phyloP scores from a whole-genome alignment of 441 rosid species.

The Lepidium campestre region DNA sequence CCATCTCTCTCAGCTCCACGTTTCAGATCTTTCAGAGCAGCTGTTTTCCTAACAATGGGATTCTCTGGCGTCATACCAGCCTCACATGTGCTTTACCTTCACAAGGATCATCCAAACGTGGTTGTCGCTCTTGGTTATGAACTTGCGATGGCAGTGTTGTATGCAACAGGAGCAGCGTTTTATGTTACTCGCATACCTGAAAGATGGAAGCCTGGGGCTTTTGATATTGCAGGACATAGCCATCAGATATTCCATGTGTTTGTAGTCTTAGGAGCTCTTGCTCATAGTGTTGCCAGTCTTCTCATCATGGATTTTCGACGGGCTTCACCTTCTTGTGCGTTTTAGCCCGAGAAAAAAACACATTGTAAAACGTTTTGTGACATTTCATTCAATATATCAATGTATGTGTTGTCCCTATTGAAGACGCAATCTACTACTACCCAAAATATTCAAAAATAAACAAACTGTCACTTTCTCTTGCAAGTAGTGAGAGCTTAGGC shows the following conservation, averaged over 20 bases:
- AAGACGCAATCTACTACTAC: conserved; percentile 10
- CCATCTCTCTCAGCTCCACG: conserved; percentile 58
- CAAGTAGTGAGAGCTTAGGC: neutral
- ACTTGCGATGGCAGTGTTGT: conserved; percentile 69
- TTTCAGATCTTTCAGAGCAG: conserved; percentile 67
- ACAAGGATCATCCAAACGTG: conserved; percentile 60
- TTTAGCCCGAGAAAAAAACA: neutral
- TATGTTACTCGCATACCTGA: conserved; percentile 76
- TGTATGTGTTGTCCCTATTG: neutral
- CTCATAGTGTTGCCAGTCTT: conserved; percentile 74
- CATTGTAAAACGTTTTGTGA: conserved; percentile 9
- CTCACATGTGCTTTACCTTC: conserved; percentile 55
- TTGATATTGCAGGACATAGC: conserved; percentile 85
- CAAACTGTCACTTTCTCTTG: neutral
- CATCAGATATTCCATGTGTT: conserved; percentile 92
- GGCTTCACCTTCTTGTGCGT: conserved; percentile 48
- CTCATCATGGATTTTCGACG: conserved; percentile 69
- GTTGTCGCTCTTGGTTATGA: conserved; percentile 52
- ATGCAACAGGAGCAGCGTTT: conserved; percentile 60
- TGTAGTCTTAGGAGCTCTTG: conserved; percentile 81
- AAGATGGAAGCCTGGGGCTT: conserved; percentile 88
- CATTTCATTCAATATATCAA: conserved; percentile 17
- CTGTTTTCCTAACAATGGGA: conserved; percentile 76
- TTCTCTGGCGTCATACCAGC: conserved; percentile 82
- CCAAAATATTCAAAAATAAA: neutral